Evolutionary conservation across 2,329 filamentous ascomycete genomes (phyloP).

Genomic region (Dryadomyces quercus-mongolicae): DNA sequence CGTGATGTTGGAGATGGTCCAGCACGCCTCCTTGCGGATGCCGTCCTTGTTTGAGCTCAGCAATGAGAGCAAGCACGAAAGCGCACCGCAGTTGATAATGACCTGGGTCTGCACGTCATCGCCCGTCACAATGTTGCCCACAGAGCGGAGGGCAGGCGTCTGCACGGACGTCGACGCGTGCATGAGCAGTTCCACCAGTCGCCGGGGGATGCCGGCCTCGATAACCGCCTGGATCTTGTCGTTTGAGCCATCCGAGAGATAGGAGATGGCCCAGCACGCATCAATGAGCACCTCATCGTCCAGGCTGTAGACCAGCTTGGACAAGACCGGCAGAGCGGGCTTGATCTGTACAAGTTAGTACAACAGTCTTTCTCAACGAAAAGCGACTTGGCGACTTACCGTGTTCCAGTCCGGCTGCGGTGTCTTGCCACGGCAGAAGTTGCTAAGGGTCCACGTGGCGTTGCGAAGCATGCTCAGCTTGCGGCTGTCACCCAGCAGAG

Average conservation of each 20-base stretch:
- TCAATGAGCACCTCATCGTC: slow-evolving; percentile 98
- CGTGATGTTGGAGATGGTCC: slow-evolving; percentile 99
- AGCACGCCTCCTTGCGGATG: slow-evolving; percentile 98
- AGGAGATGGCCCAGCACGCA: slow-evolving; percentile 98
- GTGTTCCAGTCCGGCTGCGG: slow-evolving; percentile 97
- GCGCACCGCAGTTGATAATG: slow-evolving; percentile 95
- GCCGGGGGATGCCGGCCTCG: slow-evolving; percentile 91
- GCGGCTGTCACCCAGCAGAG: slow-evolving; percentile 87
- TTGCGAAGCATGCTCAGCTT: slow-evolving; percentile 99
- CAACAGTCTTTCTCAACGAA: not conserved
- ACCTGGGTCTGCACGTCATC: slow-evolving; percentile 98
- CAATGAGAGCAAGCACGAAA: slow-evolving; percentile 84
- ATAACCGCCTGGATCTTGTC: slow-evolving; percentile 99
- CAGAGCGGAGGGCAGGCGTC: slow-evolving; percentile 90
- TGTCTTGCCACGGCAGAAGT: slow-evolving; percentile 99
- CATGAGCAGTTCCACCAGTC: slow-evolving; percentile 93
- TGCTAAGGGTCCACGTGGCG: slow-evolving; percentile 97
- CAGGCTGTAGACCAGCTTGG: slow-evolving; percentile 96
- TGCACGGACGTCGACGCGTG: slow-evolving; percentile 97
- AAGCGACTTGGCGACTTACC: slow-evolving; percentile 45
- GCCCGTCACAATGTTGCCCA: slow-evolving; percentile 97
- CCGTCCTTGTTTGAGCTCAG: slow-evolving; percentile 96
- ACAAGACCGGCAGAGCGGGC: slow-evolving; percentile 84
- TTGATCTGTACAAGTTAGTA: slow-evolving; percentile 54
- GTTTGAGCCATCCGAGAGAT: slow-evolving; percentile 93